A percentile compares a stretch with the other conserved stretches of the same genome.
Evolutionary conservation across 2,329 filamentous ascomycete genomes (phyloP).

Genomic region (Aspergillus sp.): DNA sequence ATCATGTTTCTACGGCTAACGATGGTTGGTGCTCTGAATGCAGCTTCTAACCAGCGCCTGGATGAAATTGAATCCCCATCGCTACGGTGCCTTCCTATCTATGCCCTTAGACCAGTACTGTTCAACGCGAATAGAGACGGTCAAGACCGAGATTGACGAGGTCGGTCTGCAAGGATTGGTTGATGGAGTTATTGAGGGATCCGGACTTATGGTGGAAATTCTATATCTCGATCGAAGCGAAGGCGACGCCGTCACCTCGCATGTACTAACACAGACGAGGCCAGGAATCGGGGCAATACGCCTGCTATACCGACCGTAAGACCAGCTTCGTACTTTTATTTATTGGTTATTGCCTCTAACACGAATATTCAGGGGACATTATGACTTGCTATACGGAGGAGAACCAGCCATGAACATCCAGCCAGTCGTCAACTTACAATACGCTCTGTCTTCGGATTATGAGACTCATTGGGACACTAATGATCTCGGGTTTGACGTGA

Average conservation of each 20-base stretch:
- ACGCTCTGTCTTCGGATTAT: slow-evolving; percentile 41
- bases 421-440: slow-evolving; percentile 43
- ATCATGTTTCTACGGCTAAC: slow-evolving; percentile 19
- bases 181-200: slow-evolving; percentile 75
- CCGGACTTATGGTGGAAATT: slow-evolving; percentile 78
- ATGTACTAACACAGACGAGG: slow-evolving; percentile 37
- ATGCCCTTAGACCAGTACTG: slow-evolving; percentile 68
- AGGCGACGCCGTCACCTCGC: slow-evolving; percentile 67
- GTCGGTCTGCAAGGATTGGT: slow-evolving; percentile 77
- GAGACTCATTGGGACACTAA: slow-evolving; percentile 35
- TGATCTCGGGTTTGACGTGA: slow-evolving; percentile 41
- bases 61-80: slow-evolving; percentile 70
- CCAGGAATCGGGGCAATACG: slow-evolving; percentile 62
- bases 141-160: slow-evolving; percentile 84
- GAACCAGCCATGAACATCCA: slow-evolving; percentile 43
- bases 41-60: slow-evolving; percentile 80
- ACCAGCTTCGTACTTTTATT: neutral
- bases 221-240: slow-evolving; percentile 86
- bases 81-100: slow-evolving; percentile 73
- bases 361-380: slow-evolving; percentile 65
- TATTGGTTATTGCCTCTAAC: slow-evolving; percentile 20
- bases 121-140: slow-evolving; percentile 67
- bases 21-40: slow-evolving; percentile 11
- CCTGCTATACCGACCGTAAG: slow-evolving; percentile 67
- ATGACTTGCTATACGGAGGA: slow-evolving; percentile 84